Conservation (phyloP, 805 yeast species). For the Candida montana region DNA sequence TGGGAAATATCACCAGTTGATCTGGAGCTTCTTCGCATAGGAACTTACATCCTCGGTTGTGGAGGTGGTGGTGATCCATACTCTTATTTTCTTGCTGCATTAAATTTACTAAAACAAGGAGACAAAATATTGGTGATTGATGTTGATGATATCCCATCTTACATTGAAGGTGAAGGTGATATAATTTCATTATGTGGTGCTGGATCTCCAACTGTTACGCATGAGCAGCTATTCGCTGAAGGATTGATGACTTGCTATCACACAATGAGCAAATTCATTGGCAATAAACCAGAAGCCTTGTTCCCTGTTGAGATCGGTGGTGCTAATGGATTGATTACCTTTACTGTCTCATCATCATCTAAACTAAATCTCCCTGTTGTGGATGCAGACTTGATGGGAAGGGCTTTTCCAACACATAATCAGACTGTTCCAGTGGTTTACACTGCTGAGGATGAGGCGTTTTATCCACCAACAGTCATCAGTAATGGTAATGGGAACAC, state of each 20-base stretch:
- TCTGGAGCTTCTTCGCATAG: slow-evolving; percentile 36
- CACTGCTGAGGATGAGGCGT: slow-evolving; percentile 19
- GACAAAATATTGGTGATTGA: slow-evolving; percentile 31
- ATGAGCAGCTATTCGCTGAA: slow-evolving; percentile 31
- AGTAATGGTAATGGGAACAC: slow-evolving; percentile 39
- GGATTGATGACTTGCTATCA: slow-evolving; percentile 24
- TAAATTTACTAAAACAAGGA: slow-evolving; percentile 32
- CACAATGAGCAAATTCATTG: slow-evolving; percentile 26
- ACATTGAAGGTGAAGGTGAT: slow-evolving; percentile 20
- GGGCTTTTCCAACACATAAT: slow-evolving; percentile 19
- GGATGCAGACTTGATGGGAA: slow-evolving; percentile 36
- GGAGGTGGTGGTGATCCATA: slow-evolving; percentile 51
- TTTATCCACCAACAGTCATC: slow-evolving; percentile 25
- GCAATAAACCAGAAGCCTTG: slow-evolving; percentile 29
- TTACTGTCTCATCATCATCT: slow-evolving; percentile 14
- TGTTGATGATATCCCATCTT: slow-evolving; percentile 10
- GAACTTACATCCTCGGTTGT: slow-evolving; percentile 44
- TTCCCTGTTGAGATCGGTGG: slow-evolving; percentile 41
- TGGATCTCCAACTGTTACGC: slow-evolving; percentile 20
- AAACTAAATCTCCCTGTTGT: slow-evolving; percentile 29
- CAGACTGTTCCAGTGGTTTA: slow-evolving; percentile 28
- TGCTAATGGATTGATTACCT: slow-evolving; percentile 34
- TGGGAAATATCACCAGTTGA: slow-evolving; percentile 27
- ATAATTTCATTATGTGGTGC: slow-evolving; percentile 29
- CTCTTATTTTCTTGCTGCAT: slow-evolving; percentile 30